phyloP scores from a whole-genome alignment of 2,329 filamentous ascomycete species.

The Juglanconis juglandina region DNA sequence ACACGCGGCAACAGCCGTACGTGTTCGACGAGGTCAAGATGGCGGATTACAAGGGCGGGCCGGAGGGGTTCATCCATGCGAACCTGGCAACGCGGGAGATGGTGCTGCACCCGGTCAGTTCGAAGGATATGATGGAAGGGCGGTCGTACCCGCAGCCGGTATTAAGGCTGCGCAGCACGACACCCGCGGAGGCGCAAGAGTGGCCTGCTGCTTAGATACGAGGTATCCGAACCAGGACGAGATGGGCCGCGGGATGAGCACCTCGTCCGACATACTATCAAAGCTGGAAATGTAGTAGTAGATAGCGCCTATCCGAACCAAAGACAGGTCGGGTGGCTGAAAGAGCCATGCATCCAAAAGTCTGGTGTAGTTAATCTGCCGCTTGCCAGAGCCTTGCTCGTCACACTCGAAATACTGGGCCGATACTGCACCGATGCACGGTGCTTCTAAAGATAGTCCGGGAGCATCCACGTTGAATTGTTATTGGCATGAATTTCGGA shows the following conservation, averaged over 20 bases:
- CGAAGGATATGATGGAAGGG: constrained; percentile 13
- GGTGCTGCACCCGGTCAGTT: constrained; percentile 11
- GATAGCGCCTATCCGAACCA: too few species aligned
- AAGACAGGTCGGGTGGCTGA: too few species aligned
- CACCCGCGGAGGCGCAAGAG: not conserved
- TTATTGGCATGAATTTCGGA: not conserved
- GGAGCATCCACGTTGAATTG: not conserved
- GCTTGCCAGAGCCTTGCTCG: too few species aligned
- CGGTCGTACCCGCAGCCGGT: constrained; percentile 12
- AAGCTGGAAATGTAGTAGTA: not conserved
- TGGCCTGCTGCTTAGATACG: not conserved
- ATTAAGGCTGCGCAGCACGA: not conserved
- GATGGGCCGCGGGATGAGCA: too few species aligned
- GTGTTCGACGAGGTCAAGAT: constrained; percentile 15
- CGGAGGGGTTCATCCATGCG: constrained; percentile 16
- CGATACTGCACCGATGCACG: not conserved
- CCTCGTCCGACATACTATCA: too few species aligned
- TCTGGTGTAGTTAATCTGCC: too few species aligned
- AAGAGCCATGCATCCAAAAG: too few species aligned
- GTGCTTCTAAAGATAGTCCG: not conserved
- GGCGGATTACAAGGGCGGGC: constrained; percentile 5
- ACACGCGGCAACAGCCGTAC: constrained; percentile 10
- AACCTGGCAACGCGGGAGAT: constrained; percentile 15
- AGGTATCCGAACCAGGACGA: not conserved
- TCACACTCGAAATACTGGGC: too few species aligned